Evolutionary conservation across 495 filamentous ascomycete species (phyloP).

Genomic region (Lasiosphaeris hirsuta): DNA sequence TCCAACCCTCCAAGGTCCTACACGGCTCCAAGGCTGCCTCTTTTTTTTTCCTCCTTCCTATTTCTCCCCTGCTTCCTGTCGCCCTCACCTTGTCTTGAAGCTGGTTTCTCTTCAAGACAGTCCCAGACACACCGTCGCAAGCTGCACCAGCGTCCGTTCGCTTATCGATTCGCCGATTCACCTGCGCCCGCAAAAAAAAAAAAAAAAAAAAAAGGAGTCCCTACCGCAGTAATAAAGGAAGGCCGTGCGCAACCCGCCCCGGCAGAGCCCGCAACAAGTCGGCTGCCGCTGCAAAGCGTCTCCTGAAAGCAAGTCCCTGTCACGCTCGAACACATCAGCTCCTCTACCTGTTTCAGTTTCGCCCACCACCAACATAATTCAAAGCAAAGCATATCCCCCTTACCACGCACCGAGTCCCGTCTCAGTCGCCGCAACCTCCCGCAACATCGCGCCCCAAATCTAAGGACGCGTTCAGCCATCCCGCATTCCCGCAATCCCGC

Average conservation of each 20-base stretch:
- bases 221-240: too few species aligned
- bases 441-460: neutral
- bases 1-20: neutral
- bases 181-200: conserved; percentile 1
- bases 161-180: conserved; percentile 3
- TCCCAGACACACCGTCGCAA: conserved; percentile 3
- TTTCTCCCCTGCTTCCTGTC: neutral
- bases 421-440: neutral
- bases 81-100: neutral
- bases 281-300: conserved; percentile 11
- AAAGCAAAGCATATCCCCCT: conserved; percentile 18
- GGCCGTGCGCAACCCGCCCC: too few species aligned
- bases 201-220: too few species aligned
- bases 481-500: neutral
- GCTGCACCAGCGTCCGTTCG: conserved; percentile 15
- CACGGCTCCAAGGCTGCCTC: conserved; percentile 7
- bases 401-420: conserved; percentile 3
- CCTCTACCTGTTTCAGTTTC: conserved; percentile 45
- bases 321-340: conserved; percentile 38
- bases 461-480: conserved; percentile 3
- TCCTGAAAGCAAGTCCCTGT: conserved; percentile 25
- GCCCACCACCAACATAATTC: conserved; percentile 31
- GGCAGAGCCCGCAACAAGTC: neutral
- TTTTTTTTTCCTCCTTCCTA: neutral
- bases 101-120: neutral